Evolutionary conservation across 768 basidiomycete species (phyloP), one percentile per base, ranked within the genome.

Genomic region (Phylloporus sp.): DNA sequence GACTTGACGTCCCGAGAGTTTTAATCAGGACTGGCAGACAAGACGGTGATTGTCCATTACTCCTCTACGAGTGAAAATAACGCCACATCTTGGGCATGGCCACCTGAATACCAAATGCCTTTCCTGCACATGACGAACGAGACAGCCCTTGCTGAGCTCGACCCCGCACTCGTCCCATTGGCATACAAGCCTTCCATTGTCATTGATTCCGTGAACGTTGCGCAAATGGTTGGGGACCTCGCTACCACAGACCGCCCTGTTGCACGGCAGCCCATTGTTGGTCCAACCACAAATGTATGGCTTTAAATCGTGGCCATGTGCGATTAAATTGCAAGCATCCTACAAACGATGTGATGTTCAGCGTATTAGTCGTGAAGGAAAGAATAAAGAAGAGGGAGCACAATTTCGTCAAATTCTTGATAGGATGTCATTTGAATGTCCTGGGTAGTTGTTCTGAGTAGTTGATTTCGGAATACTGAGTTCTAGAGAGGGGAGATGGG

Each of bases 51-150:
- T 0, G 0, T 57, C 50, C 60, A 69, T 49, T 1, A 52, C 54
- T 2, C 57, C 52, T 29, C 54, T 41, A 5, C 66, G 68, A 1
- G 53, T 69, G 47, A 63, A 67, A 1, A 47, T 1, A 1, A 27
- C 3, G 3, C 6, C 8, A 13, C 66, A 67, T 3, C 9, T 55
- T 1, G 60, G 53, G 23, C 66, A 67, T 0, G 65, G 56, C 63
- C 68, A 65, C 1, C 36, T 38, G 31, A 52, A 57, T 15, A 23
- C 47, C 6, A 69, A 56, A 35, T 67, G 68, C 6, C 1, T 55
- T 13, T 65, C 65, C 34, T 63, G 50, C 3, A 69, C 48, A 22
- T 67, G 66, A 1, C 68, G 38, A 5, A 54, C 47, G 18, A 67
- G 36, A 6, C 52, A 55, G 0, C 50, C 58, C 9, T 11, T 61